phyloP scores from a whole-genome alignment of 2,329 filamentous ascomycete species.

The Verticillium tricorpus region DNA sequence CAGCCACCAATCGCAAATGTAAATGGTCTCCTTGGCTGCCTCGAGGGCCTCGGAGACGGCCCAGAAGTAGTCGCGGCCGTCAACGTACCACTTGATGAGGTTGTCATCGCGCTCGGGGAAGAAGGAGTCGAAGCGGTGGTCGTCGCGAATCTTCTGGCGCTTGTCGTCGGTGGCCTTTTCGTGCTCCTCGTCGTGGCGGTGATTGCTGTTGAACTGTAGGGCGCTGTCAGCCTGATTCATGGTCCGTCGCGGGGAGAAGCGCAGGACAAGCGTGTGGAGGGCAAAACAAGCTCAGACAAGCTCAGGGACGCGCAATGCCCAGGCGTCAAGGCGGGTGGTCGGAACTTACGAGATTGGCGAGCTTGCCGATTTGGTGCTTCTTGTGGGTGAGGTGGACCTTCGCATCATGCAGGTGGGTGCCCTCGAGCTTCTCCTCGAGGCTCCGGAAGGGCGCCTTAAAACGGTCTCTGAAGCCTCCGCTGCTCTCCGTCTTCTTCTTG shows the following conservation, averaged over 20 bases:
- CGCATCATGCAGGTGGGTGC: constrained; percentile 50
- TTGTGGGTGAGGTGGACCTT: constrained; percentile 55
- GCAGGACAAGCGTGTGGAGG: not conserved
- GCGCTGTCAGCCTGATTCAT: not conserved
- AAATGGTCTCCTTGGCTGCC: constrained; percentile 85
- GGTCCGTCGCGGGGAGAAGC: not conserved
- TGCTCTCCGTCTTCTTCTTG: constrained; percentile 16
- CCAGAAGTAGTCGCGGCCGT: constrained; percentile 94
- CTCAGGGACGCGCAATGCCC: not conserved
- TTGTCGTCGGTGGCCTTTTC: constrained; percentile 81
- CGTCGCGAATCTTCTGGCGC: constrained; percentile 64
- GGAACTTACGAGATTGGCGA: constrained; percentile 52
- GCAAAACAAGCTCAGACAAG: not conserved
- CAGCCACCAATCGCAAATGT: constrained; percentile 96
- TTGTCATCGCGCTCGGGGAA: constrained; percentile 85
- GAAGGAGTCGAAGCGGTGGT: constrained; percentile 83
- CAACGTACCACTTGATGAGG: constrained; percentile 93
- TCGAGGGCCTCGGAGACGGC: constrained; percentile 88
- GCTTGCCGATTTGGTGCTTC: constrained; percentile 63
- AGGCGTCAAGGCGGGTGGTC: not conserved
- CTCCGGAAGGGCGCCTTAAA: constrained; percentile 43
- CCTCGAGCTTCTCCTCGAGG: constrained; percentile 48
- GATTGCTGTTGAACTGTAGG: constrained; percentile 70
- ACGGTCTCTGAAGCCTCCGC: constrained; percentile 36
- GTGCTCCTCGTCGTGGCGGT: constrained; percentile 91